Evolutionary conservation across 2,329 filamentous ascomycete genomes (phyloP), one percentile per base, ranked within the genome.

Genomic region (Ascosphaera pollenicola): DNA sequence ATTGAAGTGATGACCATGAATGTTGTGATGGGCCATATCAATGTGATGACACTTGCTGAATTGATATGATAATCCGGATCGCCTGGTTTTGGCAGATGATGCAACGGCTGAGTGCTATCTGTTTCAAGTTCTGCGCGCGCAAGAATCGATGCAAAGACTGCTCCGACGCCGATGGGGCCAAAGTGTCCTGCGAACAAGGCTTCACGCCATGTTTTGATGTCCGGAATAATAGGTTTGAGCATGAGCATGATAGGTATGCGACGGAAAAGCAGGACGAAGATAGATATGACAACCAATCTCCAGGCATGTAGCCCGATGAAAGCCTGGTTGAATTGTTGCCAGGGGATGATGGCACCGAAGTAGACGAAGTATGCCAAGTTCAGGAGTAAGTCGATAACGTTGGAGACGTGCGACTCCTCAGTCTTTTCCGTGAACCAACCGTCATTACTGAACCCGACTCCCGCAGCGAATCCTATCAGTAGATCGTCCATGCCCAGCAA

Each of bases 401-500:
- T 95, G 56, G 87, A 95, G 8, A 98, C 89, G 55, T 95, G 89
- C 0, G 89, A 87, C 58, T 98, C 89, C 54, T 98, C 89, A 0
- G 89, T 98, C 66, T 94, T 94, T 53, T 94, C 81, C 13, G 81
- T 80, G 51, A 98, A 98, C 89, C 89, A 98, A 47, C 89, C 89
- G 53, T 98, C 89, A 57, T 98, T 98, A 49, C 85, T 94, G 64
- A 98, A 98, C 40, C 89, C 89, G n/a, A 98, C 89, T 42, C 89
- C 89, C 40, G 81, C 83, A 11, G 87, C 77, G 51, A 98, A 98
- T 31, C 89, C 89, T 31, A 98, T 82, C 3, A 98, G 70, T 38
- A 98, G 62, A 57, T 98, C 89, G 55, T 98, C 89, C 50, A 94
- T 68, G 38, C 89, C 89, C 35, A 98, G 64, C 42, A 94, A 70